Evolutionary conservation across 441 rosid species (phyloP), one percentile per base, ranked within the genome.

Genomic region (Flueggea neowawraea): DNA sequence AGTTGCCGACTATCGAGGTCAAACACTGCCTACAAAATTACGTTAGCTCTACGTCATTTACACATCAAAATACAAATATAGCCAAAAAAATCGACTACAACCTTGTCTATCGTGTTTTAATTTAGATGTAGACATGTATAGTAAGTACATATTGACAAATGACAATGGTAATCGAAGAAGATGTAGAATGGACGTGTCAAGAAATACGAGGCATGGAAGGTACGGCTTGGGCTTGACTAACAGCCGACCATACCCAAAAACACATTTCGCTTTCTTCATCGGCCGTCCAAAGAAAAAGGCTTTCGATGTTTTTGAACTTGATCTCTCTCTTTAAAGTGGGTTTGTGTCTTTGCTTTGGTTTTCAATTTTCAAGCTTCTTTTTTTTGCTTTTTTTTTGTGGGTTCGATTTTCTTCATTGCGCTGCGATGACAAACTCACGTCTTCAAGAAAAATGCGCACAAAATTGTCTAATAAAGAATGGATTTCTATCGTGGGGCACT

Each of bases 281-380:
- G 69, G 67, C 89, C 89, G 89, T 51, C 89, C 89, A 82, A 78
- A 75, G 86, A 78, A 77, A 78, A 74, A 51, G 22, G 16, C 10
- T 32, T 52, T 10, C 39, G 9, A 50, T 16, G 58, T 16, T 45
- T 62, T 68, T 54, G 63, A 72, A 65, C 58, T 10, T 62, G 66
- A 43, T 31, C 32, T 54, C 66, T 32, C 59, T 28, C 41, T 52
- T 58, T 47, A 73, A 78, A 77, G 76, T 56, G 67, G 52, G 54
- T 48, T 62, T 44, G 3, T 68, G 80, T 72, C 73, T 68, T 63
- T 16, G 54, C 54, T n/a, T 28, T 14, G 0, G 47, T 45, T 51
- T 36, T 53, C 3, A 12, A 58, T 54, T 66, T 43, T 41, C 2
- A 22, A 0, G 28, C 28, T 49, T 57, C 51, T 6, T 52, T 16